These are phyloP conservation scores for Polymyxa betae DNA, from an alignment of 208 protist species.

Conservation along the genomic window DNA sequence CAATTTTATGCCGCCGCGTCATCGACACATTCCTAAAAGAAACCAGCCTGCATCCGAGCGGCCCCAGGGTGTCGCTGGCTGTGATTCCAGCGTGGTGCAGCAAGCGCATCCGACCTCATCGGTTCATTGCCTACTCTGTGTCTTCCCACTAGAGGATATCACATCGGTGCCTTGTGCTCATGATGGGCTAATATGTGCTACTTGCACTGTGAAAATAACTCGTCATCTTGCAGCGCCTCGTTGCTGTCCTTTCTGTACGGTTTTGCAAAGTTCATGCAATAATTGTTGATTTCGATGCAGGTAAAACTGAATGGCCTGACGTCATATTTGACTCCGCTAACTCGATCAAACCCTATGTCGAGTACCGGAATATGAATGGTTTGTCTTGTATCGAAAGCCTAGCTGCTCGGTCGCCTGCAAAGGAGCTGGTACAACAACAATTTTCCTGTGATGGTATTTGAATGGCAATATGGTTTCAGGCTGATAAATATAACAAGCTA, in stretches of 20 bases:
- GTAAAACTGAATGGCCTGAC: constrained; percentile 27
- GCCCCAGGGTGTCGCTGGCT: too few species aligned
- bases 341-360: background rate
- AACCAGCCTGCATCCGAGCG: too few species aligned
- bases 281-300: background rate
- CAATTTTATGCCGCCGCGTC: too few species aligned
- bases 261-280: background rate
- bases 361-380: background rate
- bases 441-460: background rate
- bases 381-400: background rate
- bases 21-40: too few species aligned
- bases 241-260: constrained; percentile 40
- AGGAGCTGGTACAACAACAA: background rate
- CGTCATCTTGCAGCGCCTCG: background rate
- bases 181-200: constrained; percentile 16
- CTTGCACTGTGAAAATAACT: constrained; percentile 28
- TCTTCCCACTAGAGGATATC: background rate
- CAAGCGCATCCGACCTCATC: too few species aligned
- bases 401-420: background rate
- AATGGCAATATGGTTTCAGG: background rate
- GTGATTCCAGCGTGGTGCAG: too few species aligned
- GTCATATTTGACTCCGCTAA: background rate
- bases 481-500: constrained; percentile 43
- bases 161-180: constrained; percentile 2
- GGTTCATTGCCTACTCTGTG: constrained; percentile 36